These are phyloP conservation scores for Betula pendula DNA, from an alignment of 306 rosid genomes.

Conservation along the genomic window DNA sequence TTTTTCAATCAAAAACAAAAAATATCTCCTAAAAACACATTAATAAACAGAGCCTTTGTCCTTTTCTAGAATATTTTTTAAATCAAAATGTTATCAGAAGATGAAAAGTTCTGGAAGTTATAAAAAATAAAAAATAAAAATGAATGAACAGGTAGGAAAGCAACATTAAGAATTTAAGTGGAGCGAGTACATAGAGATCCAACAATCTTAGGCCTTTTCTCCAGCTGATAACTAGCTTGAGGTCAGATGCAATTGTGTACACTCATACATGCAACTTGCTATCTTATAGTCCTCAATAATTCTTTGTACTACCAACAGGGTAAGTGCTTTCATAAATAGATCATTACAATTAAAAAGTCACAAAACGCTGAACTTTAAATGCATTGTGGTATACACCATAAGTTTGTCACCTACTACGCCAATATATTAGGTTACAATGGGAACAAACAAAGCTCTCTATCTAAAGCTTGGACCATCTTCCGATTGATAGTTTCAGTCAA, in stretches of 20 bases:
- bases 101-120: neutral
- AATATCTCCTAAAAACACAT: too few relatives aligned
- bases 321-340: too few relatives aligned
- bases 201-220: too few relatives aligned
- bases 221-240: neutral
- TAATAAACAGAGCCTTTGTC: too few relatives aligned
- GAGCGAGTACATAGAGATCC: too few relatives aligned
- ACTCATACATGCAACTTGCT: neutral
- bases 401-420: neutral
- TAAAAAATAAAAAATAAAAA: neutral
- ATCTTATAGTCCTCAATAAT: neutral
- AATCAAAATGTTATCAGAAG: neutral
- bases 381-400: neutral
- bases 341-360: neutral
- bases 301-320: neutral
- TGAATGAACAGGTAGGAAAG: neutral
- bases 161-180: too few relatives aligned
- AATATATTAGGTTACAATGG: too few relatives aligned
- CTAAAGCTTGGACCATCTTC: neutral
- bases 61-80: too few relatives aligned
- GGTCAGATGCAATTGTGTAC: neutral
- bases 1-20: too few relatives aligned
- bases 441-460: neutral
- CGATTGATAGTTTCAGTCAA: too few relatives aligned
- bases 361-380: neutral